phyloP scores from a whole-genome alignment of 2,329 filamentous ascomycete species.

The Phialophora verrucosa region DNA sequence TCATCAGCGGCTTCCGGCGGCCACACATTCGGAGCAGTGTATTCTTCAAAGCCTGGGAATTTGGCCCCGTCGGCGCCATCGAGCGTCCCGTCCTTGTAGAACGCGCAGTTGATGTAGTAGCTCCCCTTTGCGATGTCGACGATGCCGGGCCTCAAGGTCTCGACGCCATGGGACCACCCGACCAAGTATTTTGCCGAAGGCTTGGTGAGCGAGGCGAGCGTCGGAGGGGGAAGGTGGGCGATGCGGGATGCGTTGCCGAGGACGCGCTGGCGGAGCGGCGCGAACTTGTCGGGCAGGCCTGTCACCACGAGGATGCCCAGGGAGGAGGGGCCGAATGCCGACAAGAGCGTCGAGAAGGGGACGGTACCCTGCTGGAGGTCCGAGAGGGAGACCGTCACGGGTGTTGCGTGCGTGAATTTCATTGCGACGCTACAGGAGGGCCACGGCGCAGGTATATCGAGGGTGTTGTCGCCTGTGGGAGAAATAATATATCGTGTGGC shows the following conservation, averaged over 20 bases:
- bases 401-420: slow-evolving; percentile 32
- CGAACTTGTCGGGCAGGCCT: slow-evolving; percentile 76
- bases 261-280: slow-evolving; percentile 71
- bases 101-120: slow-evolving; percentile 68
- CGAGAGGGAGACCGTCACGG: slow-evolving; percentile 36
- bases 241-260: slow-evolving; percentile 89
- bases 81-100: slow-evolving; percentile 51
- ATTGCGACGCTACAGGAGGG: slow-evolving; percentile 3
- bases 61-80: slow-evolving; percentile 42
- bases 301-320: slow-evolving; percentile 93
- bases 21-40: slow-evolving; percentile 90
- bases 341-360: slow-evolving; percentile 52
- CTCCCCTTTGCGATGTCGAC: slow-evolving; percentile 69
- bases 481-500: background rate
- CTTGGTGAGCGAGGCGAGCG: slow-evolving; percentile 62
- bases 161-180: slow-evolving; percentile 69
- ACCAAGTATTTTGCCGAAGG: slow-evolving; percentile 63
- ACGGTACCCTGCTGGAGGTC: slow-evolving; percentile 42
- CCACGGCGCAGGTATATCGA: background rate
- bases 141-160: slow-evolving; percentile 65
- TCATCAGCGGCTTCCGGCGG: slow-evolving; percentile 52
- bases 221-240: slow-evolving; percentile 73
- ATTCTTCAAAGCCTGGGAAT: slow-evolving; percentile 73
- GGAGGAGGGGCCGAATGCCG: slow-evolving; percentile 88
- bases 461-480: background rate